Evolutionary conservation across 352 stramenopile species (phyloP), one percentile per base, ranked within the genome.

Genomic region (Phytopythium litorale): DNA sequence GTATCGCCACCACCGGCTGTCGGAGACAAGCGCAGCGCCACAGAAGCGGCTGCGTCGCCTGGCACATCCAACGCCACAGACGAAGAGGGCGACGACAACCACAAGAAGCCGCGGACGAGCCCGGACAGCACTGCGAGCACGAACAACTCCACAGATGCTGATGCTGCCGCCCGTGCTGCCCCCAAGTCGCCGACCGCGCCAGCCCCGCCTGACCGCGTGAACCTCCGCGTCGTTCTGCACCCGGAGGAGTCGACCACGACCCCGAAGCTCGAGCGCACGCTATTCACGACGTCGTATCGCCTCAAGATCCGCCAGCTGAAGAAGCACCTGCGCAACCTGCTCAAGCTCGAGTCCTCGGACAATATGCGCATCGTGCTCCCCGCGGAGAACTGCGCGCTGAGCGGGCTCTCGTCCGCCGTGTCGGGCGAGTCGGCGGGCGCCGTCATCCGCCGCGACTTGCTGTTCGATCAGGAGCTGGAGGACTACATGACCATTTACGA

Each of bases 291-390:
- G 28, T 81, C 71, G 25, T 67, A 78, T 40, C 73, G 76, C 33
- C 79, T 94, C 32, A 94, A 92, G 59, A 74, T 94, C 35, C 64
- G 72, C 21, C 81, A 89, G 28, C 54, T 94, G 37, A 92, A 92
- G 69, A 88, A 84, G 56, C 82, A 92, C 56, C 62, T 94, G 5
- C 68, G 64, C 19, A 62, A 63, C 15, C 59, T 89, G 48, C 73
- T 91, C 15, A 79, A 79, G 16, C 51, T 91, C 28, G 60, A 75
- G 28, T 70, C 63, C 28, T 64, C 64, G 32, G 66, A 78, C 7
- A 73, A 71, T 46, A 81, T 93, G 75, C 76, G 67, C 38, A 80
- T 93, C 46, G 77, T 91, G 42, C 51, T 93, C 8, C 63, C 81
- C 0, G 68, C 64, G 0, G 71, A 77, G 11, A 93, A 93, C 64